Conservation (phyloP, 768 basidiomycete species). For the Psilocybe subaeruginosa region DNA sequence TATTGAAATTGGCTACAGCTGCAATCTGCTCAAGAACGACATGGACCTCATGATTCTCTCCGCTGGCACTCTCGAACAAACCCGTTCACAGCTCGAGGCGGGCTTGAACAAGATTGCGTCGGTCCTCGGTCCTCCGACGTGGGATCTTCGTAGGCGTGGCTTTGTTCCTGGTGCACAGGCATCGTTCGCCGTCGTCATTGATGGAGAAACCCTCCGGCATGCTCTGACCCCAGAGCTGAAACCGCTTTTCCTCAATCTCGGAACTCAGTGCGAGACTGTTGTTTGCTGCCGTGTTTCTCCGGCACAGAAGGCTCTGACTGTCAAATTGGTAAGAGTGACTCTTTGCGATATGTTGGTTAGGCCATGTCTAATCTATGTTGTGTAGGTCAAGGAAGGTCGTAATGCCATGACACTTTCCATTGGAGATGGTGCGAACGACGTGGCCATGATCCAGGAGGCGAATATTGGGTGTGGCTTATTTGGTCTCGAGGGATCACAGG, state of each 20-base stretch:
- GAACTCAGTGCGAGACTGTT: slow-evolving; percentile 96
- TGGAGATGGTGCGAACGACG: slow-evolving; percentile 97
- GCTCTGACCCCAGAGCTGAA: slow-evolving; percentile 82
- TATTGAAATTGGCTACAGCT: slow-evolving; percentile 96
- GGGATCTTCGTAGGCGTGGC: slow-evolving; percentile 62
- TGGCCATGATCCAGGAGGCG: slow-evolving; percentile 99
- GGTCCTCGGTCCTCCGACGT: slow-evolving; percentile 73
- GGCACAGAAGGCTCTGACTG: slow-evolving; percentile 96
- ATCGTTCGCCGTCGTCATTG: slow-evolving; percentile 93
- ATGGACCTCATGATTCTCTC: slow-evolving; percentile 99
- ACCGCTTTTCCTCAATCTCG: slow-evolving; percentile 85
- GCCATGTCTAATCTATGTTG: slow-evolving; percentile 5
- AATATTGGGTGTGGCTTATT: slow-evolving; percentile 94
- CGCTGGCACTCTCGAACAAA: slow-evolving; percentile 72
- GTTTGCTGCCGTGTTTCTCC: slow-evolving; percentile 98
- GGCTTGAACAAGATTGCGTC: slow-evolving; percentile 95
- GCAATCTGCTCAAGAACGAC: slow-evolving; percentile 89
- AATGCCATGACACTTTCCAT: slow-evolving; percentile 97
- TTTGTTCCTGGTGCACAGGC: slow-evolving; percentile 68
- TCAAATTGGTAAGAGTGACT: slow-evolving; percentile 70
- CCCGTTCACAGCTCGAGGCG: slow-evolving; percentile 87
- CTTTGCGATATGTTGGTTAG: slow-evolving; percentile 1
- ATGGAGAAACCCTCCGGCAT: slow-evolving; percentile 88
- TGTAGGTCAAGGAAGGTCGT: slow-evolving; percentile 90
- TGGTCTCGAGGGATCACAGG: slow-evolving; percentile 95